Conservation (phyloP, 2,329 filamentous ascomycete genomes). For the Teratosphaeria nubilosa region DNA sequence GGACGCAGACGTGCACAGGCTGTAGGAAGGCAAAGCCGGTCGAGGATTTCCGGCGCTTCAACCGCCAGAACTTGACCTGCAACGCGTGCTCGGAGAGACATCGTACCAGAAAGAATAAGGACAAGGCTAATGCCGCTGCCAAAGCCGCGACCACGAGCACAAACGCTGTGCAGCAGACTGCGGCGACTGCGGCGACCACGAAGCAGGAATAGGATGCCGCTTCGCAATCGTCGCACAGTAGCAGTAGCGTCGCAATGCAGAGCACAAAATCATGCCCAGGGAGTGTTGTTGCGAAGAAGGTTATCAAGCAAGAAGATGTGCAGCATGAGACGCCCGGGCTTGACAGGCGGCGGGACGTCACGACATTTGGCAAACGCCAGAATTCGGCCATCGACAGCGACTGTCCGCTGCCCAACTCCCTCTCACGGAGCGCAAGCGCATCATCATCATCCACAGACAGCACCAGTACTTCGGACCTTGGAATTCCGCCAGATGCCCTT, state of each 20-base stretch:
- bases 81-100: slow-evolving; percentile 7
- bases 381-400: background rate
- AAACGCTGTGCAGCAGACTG: background rate
- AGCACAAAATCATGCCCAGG: background rate
- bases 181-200: background rate
- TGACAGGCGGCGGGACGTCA: background rate
- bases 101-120: slow-evolving; percentile 2
- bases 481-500: background rate
- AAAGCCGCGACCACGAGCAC: background rate
- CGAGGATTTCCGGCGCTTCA: slow-evolving; percentile 5
- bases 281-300: background rate
- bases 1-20: slow-evolving; percentile 6
- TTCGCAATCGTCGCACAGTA: background rate
- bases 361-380: background rate
- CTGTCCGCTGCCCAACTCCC: background rate
- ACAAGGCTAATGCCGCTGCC: slow-evolving; percentile 1
- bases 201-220: background rate
- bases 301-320: background rate
- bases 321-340: background rate
- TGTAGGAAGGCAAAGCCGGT: slow-evolving; percentile 5
- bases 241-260: background rate
- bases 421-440: background rate
- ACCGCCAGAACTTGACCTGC: slow-evolving; percentile 6
- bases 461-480: background rate
- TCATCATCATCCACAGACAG: background rate